phyloP scores from a whole-genome alignment of 495 filamentous ascomycete species.

The Daldinia caldariorum region DNA sequence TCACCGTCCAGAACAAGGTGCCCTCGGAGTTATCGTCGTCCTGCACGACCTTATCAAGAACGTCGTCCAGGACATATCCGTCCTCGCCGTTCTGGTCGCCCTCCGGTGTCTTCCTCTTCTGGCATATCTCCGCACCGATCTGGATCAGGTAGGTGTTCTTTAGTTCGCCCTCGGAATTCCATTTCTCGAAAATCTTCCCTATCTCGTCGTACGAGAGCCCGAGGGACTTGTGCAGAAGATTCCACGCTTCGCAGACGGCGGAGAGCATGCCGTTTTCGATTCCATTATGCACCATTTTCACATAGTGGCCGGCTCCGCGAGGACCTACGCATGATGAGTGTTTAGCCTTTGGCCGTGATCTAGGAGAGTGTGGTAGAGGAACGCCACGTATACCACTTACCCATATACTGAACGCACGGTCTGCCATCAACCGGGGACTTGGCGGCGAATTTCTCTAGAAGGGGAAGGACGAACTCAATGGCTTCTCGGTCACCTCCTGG shows the following conservation, averaged over 20 bases:
- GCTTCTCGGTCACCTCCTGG: conserved; percentile 69
- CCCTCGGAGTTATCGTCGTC: conserved; percentile 74
- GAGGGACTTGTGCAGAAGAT: conserved; percentile 68
- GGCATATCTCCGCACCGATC: conserved; percentile 72
- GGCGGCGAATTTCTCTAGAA: conserved; percentile 59
- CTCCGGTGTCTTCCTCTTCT: conserved; percentile 42
- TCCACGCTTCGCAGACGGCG: conserved; percentile 68
- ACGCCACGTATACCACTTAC: conserved; percentile 8
- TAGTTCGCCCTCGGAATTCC: conserved; percentile 69
- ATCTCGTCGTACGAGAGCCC: conserved; percentile 71
- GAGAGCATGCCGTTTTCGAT: conserved; percentile 76
- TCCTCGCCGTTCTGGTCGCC: conserved; percentile 39
- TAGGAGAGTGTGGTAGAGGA: background rate
- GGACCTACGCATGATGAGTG: conserved; percentile 46
- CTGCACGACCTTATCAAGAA: conserved; percentile 82
- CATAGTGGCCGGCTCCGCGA: conserved; percentile 74
- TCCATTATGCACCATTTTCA: conserved; percentile 83
- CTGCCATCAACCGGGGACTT: conserved; percentile 51
- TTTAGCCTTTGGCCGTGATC: background rate
- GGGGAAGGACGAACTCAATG: conserved; percentile 68
- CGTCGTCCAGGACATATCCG: conserved; percentile 67
- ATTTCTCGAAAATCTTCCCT: conserved; percentile 66
- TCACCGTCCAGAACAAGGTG: conserved; percentile 71
- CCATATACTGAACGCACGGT: conserved; percentile 65
- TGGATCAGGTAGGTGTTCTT: conserved; percentile 68